Base-by-base conservation (phyloP, 257 asterid genomes). In the Jacaranda mimosifolia region DNA sequence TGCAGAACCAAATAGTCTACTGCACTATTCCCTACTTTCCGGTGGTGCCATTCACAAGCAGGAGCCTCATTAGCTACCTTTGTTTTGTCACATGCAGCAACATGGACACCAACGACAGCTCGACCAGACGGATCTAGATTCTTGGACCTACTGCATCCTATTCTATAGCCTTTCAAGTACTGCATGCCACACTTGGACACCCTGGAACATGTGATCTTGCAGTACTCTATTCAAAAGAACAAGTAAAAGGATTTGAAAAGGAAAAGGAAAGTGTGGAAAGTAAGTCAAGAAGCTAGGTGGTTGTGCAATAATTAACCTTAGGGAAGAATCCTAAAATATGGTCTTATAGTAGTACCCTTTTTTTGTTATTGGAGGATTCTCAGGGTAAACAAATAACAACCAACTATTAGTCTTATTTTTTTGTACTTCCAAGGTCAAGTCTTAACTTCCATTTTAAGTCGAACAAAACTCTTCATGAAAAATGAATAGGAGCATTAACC, bases 111-210 rank as follows among this genome's bases (percentile, higher is more conserved):
- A 0, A 95, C 94, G 51, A 98, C 99, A 19, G 99, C 99, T 70
- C 99, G 90, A 57, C 99, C 99, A 1, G 99, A 95, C 11, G 99
- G 99, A 74, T 95, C 99, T 4, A 90, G 97, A 83, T 95, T 95
- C 80, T 89, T 93, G 18, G 97, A 90, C 99, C 93, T 4, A 95
- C 79, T 48, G 96, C 97, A 57, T 95, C 99, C 99, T n/a, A n/a
- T n/a, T n/a, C n/a, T n/a, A n/a, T n/a, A n/a, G n/a, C n/a, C n/a
- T n/a, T n/a, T n/a, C n/a, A n/a, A n/a, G n/a, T n/a, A n/a, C n/a
- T n/a, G n/a, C n/a, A n/a, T n/a, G n/a, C n/a, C n/a, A n/a, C n/a
- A n/a, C n/a, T n/a, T n/a, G 99, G 99, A 79, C 98, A 98, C 38
- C 97, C 98, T 0, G 96, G 99, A n/a, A 62, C 99, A 0, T 97